Conservation (phyloP, 2,329 filamentous ascomycete genomes). For the Penicillium sp. region DNA sequence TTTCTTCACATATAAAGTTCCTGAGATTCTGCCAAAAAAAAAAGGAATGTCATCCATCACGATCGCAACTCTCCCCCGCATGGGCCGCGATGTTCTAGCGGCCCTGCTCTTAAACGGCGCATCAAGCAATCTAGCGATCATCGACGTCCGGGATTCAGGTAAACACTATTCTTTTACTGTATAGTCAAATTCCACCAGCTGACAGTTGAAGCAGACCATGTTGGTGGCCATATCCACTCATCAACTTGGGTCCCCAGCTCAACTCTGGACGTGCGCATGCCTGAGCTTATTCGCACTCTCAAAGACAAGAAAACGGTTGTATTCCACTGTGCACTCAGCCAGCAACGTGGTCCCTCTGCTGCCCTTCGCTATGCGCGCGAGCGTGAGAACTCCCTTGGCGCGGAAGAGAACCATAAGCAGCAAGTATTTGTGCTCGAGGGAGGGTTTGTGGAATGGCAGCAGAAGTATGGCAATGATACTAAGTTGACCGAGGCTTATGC, state of each 20-base stretch:
- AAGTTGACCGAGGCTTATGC: constrained; percentile 78
- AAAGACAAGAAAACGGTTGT: constrained; percentile 77
- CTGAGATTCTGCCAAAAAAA: background rate
- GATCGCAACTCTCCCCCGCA: constrained; percentile 62
- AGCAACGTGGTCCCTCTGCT: constrained; percentile 82
- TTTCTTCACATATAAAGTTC: no score
- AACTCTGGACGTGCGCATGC: constrained; percentile 71
- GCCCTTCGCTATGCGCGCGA: constrained; percentile 71
- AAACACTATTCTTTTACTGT: constrained; percentile 7
- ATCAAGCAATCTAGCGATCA: constrained; percentile 60
- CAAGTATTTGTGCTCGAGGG: constrained; percentile 76
- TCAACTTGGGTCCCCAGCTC: constrained; percentile 72
- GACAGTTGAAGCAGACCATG: constrained; percentile 60
- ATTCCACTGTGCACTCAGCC: constrained; percentile 90
- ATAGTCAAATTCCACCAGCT: background rate
- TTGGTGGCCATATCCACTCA: constrained; percentile 83
- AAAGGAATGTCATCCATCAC: constrained; percentile 52
- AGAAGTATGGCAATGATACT: constrained; percentile 71
- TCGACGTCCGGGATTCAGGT: constrained; percentile 88
- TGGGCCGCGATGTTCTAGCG: constrained; percentile 67
- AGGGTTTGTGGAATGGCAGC: constrained; percentile 88
- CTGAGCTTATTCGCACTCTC: constrained; percentile 76
- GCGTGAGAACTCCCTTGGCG: constrained; percentile 54
- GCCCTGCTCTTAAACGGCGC: constrained; percentile 55
- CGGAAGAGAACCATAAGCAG: constrained; percentile 53